Base-by-base conservation (phyloP, 2,329 filamentous ascomycete species). In the Aureobasidium sp. region DNA sequence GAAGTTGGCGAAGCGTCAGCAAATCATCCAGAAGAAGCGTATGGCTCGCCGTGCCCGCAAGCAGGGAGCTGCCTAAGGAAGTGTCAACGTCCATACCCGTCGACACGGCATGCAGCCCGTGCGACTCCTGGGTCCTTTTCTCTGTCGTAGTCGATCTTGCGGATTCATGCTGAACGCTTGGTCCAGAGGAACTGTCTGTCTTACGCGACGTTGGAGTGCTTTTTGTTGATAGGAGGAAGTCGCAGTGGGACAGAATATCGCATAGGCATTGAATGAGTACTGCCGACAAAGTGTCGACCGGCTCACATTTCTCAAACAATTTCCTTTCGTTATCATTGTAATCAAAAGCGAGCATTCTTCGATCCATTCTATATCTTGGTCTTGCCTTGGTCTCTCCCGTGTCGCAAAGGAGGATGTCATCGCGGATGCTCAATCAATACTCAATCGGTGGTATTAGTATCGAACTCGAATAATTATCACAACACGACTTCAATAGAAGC, bases 11-110 rank as follows among this genome's bases (percentile, higher is more conserved):
- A 84, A 82, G 71, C 77, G 84, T 65, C 89, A 91, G 70, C 87
- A 86, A 70, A 89, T 97, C 70, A 95, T 96, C 74, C 87, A 86
- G 53, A 87, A 90, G 74, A 97, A 96, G 79, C 82, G 91, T 65
- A 84, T 88, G 78, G 83, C 88, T 79, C 84, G 91, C 61, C 80
- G 78, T 66, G 71, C 74, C 63, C 65, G 68, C 73, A 81, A 84
- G 72, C 34, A 63, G 29, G 64, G 64, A n/a, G 53, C 8, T 34
- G 41, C 41, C 11, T 57, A 52, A 55, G 51, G n/a, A 27, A 17
- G 42, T 58, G 34, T 57, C 29, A 41, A 57, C 9, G 53, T 57
- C 36, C 53, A 44, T 36, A 45, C 39, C 53, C 53, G 53, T 57
- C 41, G 39, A 45, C 55, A 58, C 55, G 55, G 31, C 55, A 48